Base-by-base conservation (phyloP, 1,284 basidiomycete species). In the Ceratorhiza oryzae-sativae region DNA sequence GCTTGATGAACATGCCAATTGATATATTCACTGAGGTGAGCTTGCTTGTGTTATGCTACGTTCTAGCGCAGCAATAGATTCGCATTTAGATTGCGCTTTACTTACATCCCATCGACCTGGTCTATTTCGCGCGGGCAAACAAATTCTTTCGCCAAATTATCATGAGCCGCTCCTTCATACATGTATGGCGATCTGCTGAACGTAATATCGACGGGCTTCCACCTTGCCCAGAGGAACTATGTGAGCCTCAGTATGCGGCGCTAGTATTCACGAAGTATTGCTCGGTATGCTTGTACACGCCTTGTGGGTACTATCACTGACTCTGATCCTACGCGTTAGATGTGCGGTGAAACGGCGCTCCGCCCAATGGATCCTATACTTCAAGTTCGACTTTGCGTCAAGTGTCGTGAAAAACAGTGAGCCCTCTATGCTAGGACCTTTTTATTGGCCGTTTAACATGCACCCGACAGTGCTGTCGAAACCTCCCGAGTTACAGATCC, bases 181-280 rank as follows among this genome's bases (percentile, higher is more conserved):
- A 3, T 3, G 20, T 58, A 3, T 72, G 71, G 71, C 39, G 48
- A 12, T 20, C 51, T 15, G 61, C 71, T 4, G 15, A 32, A n/a
- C 15, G 23, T 8, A 58, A 36, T 36, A 55, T 48, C 1, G 15
- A 18, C 6, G 51, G 42, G 10, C 41, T 58, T 15, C 41, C 62
- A 8, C 62, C 71, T 8, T 68, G 71, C 45, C 71, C 71, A 1
- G 34, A 68, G n/a, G 51, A 60, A 13, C 15, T 72, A 4, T 67
- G 62, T 20, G 63, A 68, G 20, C 71, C 62, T 12, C 49, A 58
- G 25, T 59, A 67, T 23, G 63, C 63, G 9, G 61, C 46, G 8
- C 32, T 72, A 6, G 48, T 72, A 0, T 68, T 72, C 39, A 41
- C 42, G 18, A 60, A 49, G 10, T 46, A 41, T 2, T 68, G 72